phyloP scores from a whole-genome alignment of 768 basidiomycete species.

The Podaxis carcinomalis region DNA sequence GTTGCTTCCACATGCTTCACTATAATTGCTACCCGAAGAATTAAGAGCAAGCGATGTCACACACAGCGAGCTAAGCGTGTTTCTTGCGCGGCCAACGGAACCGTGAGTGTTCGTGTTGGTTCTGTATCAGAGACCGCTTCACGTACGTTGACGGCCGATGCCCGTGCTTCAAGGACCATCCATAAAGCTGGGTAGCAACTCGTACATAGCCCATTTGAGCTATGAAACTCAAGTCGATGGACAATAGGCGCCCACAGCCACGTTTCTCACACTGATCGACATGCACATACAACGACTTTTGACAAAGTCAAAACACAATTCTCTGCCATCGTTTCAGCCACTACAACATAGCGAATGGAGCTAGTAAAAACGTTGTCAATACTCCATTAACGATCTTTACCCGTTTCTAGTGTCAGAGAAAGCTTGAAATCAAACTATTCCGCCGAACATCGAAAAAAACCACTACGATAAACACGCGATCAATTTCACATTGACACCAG shows the following conservation, averaged over 20 bases:
- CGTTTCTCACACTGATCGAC: background rate
- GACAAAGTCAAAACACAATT: background rate
- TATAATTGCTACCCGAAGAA: constrained; percentile 2
- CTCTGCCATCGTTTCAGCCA: background rate
- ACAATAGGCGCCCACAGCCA: background rate
- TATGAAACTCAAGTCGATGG: background rate
- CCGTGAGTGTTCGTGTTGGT: background rate
- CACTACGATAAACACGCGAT: background rate
- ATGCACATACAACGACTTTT: background rate
- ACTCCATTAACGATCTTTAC: background rate
- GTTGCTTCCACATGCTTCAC: background rate
- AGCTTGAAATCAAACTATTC: background rate
- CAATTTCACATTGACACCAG: background rate
- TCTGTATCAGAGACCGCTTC: background rate
- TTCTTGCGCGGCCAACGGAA: constrained; percentile 7
- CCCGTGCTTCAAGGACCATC: constrained; percentile 5
- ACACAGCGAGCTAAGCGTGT: background rate
- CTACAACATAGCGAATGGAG: background rate
- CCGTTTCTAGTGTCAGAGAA: background rate
- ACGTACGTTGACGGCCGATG: background rate
- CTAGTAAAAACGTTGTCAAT: background rate
- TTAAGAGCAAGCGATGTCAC: constrained; percentile 2
- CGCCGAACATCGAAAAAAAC: background rate
- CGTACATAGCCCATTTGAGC: background rate
- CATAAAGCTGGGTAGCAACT: background rate